Evolutionary conservation across 2,329 filamentous ascomycete species (phyloP), one percentile per base, ranked within the genome.

Genomic region (Leptographium procerum): DNA sequence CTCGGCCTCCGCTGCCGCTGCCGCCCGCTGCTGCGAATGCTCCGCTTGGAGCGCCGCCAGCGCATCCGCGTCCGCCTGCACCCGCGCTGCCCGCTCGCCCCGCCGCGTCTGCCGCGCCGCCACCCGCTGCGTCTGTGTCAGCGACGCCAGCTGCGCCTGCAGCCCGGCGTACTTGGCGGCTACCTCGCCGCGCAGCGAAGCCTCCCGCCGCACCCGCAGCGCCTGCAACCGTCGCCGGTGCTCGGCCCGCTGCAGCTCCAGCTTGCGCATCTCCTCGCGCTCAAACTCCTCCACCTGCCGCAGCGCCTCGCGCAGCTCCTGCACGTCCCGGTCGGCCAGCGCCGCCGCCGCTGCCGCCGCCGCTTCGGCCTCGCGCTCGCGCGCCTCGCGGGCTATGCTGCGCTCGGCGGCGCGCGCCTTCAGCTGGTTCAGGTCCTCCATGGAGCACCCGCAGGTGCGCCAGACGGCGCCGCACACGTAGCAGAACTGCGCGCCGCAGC

Each of bases 401-500:
- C 75, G 69, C 9, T 53, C 62, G 2, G 62, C 67, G 2, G 73
- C 76, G 0, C 62, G 64, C 1, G 61, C 50, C 59, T 81, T 80
- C 43, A 78, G 60, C 1, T 58, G 64, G 3, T 57, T 54, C 1
- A 83, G 71, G 61, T 81, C 71, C 14, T 70, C 64, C 69, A 76
- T 74, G 2, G 72, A 77, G 68, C 89, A 94, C 2, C 71, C 71
- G 67, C 89, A 94, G 0, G 84, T 88, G 64, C 84, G 81, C 90
- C 89, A 95, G 58, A 76, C 78, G 28, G 73, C 69, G 6, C 83
- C 84, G 69, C 89, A 95, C 3, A 91, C 81, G 73, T 92, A 94
- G 75, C 90, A 95, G 70, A 95, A 95, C 66, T 94, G 77, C 10
- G 86, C 85, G 43, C 82, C 85, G 69, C 90, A 95, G 43, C 86